Percentiles rank a stretch among this genome's conserved stretches.
Evolutionary conservation across 1,139 yeast genomes (phyloP).

Genomic region (Kodamaea plutei): DNA sequence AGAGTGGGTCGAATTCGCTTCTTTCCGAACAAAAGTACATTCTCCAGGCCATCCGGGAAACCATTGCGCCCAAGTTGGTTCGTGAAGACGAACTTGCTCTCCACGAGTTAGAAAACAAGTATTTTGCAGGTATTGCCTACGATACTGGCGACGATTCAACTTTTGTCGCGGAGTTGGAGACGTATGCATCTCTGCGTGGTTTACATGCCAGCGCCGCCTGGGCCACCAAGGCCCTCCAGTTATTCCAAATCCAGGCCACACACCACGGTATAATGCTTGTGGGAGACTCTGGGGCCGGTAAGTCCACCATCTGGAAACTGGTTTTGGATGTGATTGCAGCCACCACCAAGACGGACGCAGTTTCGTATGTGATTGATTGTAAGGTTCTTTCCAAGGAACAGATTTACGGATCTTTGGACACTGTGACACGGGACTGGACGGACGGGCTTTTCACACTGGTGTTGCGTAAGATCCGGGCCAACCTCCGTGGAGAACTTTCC

Average conservation of each 20-base stretch:
- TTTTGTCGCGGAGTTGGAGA: constrained; percentile 15
- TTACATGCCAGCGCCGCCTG: constrained; percentile 34
- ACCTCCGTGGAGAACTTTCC: constrained; percentile 53
- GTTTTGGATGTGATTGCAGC: constrained; percentile 43
- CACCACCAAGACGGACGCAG: constrained; percentile 31
- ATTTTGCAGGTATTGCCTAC: constrained; percentile 20
- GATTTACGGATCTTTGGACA: constrained; percentile 69
- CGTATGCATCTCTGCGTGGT: constrained; percentile 17
- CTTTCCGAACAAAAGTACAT: constrained; percentile 17
- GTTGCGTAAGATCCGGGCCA: constrained; percentile 56
- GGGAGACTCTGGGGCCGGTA: constrained; percentile 78
- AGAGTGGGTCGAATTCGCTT: neutral
- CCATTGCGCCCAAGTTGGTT: constrained; percentile 63
- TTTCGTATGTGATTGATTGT: constrained; percentile 58
- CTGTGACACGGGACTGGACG: constrained; percentile 84
- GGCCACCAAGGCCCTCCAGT: constrained; percentile 57
- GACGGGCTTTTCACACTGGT: constrained; percentile 81
- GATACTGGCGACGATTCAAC: constrained; percentile 14
- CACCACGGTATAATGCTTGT: constrained; percentile 82
- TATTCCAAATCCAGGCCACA: constrained; percentile 57
- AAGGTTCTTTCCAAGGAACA: constrained; percentile 66
- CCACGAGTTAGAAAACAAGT: constrained; percentile 22
- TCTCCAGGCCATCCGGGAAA: constrained; percentile 51
- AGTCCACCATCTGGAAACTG: constrained; percentile 52
- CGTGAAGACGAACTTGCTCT: constrained; percentile 46